phyloP scores from a whole-genome alignment of 73 alveolate species.

The Paramecium pentaurelia region DNA sequence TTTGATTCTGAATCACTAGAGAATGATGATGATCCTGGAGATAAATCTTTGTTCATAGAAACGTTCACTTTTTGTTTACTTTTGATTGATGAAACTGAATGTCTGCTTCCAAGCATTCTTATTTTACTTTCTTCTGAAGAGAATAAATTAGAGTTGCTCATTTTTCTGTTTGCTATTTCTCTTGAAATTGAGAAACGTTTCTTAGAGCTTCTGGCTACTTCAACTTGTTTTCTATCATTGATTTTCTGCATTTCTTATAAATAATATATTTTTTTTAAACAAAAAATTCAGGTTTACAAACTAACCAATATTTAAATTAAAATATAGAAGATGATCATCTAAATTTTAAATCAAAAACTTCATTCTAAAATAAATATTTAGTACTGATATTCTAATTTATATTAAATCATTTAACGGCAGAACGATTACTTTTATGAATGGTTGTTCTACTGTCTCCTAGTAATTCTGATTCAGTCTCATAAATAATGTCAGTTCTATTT shows the following conservation, averaged over 20 bases:
- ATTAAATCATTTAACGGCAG: not conserved
- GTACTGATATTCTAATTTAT: not conserved
- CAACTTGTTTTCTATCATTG: not conserved
- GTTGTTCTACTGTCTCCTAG: not conserved
- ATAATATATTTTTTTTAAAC: not conserved
- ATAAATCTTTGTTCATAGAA: not conserved
- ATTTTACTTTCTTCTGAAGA: not conserved
- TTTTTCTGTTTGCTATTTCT: not conserved
- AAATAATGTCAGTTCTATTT: not conserved
- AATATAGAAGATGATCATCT: not conserved
- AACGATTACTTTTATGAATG: not conserved
- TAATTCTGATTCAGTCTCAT: conserved; percentile 19
- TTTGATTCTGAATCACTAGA: not conserved
- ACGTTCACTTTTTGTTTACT: not conserved
- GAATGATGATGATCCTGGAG: conserved; percentile 1
- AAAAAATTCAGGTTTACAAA: not conserved
- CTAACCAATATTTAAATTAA: not conserved
- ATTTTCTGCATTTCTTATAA: not conserved
- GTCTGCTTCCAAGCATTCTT: not conserved
- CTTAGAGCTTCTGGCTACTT: not conserved
- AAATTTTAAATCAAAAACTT: not conserved
- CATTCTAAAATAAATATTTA: not conserved
- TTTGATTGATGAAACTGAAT: conserved; percentile 6
- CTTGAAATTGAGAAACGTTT: not conserved
- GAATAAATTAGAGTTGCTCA: not conserved